Evolutionary conservation across 345 rosid genomes (phyloP).

Genomic region (Cardamine occulta): DNA sequence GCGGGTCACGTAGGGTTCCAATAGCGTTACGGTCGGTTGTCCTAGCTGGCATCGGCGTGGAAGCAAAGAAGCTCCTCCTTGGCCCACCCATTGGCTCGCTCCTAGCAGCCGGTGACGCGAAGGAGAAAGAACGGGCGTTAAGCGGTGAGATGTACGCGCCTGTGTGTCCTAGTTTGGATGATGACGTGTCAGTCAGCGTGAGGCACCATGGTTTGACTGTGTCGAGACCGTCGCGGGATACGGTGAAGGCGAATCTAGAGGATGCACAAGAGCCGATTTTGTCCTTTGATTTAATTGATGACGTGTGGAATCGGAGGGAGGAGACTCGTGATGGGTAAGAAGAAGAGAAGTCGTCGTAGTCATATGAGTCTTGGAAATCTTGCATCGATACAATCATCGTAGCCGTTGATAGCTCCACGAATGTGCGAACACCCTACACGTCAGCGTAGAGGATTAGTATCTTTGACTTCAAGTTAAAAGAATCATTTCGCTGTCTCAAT

Average conservation of each 20-base stretch:
- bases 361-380: constrained; percentile 74
- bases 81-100: constrained; percentile 38
- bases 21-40: constrained; percentile 43
- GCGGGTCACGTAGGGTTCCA: constrained; percentile 53
- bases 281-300: constrained; percentile 63
- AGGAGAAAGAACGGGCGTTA: constrained; percentile 86
- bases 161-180: constrained; percentile 55
- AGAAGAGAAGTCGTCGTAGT: constrained; percentile 67
- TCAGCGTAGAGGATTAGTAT: constrained; percentile 24
- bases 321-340: constrained; percentile 77
- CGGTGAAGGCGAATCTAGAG: constrained; percentile 97
- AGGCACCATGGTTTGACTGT: constrained; percentile 98
- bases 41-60: constrained; percentile 89
- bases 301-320: constrained; percentile 82
- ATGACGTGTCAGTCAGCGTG: constrained; percentile 66
- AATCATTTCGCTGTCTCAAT: background rate
- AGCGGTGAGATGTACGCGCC: constrained; percentile 82
- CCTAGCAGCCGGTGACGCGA: constrained; percentile 80
- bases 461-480: background rate
- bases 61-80: constrained; percentile 69
- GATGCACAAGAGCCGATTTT: constrained; percentile 71
- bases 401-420: constrained; percentile 75
- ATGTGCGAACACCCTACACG: constrained; percentile 87
- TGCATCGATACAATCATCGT: constrained; percentile 72
- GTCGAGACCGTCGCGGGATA: constrained; percentile 80